phyloP scores from a whole-genome alignment of 352 stramenopile species.

The Nothophytophthora sp. region DNA sequence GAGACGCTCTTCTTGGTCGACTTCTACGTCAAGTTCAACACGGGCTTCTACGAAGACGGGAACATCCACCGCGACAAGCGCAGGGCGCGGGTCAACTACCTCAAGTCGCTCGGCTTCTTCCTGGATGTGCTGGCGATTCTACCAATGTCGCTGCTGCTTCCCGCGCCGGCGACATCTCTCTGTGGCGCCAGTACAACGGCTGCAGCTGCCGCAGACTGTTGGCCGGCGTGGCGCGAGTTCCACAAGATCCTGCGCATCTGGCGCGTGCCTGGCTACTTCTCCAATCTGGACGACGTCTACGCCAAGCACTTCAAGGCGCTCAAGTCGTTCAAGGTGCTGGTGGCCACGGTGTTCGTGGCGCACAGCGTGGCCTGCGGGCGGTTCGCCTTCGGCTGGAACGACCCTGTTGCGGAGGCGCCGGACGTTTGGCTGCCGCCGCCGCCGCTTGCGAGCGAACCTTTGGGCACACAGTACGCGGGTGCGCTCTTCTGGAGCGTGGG shows the following conservation, averaged over 20 bases:
- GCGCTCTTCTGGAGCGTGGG: conserved; percentile 60
- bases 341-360: conserved; percentile 34
- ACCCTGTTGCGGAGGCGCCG: not conserved
- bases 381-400: conserved; percentile 35
- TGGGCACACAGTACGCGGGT: conserved; percentile 31
- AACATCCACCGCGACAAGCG: conserved; percentile 45
- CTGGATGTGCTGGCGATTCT: conserved; percentile 45
- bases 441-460: conserved; percentile 3
- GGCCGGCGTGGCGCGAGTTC: conserved; percentile 40
- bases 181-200: too few relatives aligned
- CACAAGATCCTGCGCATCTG: conserved; percentile 55
- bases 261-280: conserved; percentile 45
- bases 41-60: conserved; percentile 57
- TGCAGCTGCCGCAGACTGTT: not conserved
- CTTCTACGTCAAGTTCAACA: conserved; percentile 61
- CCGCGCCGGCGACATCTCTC: not conserved
- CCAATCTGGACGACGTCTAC: conserved; percentile 56
- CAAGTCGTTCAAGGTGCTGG: conserved; percentile 53
- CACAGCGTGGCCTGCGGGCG: conserved; percentile 54
- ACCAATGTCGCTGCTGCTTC: conserved; percentile 37
- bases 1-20: conserved; percentile 51
- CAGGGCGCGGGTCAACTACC: conserved; percentile 40
- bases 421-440: conserved; percentile 25
- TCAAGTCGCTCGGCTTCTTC: conserved; percentile 41
- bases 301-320: conserved; percentile 48